Evolutionary conservation across 257 asterid genomes (phyloP).

Genomic region (Vinca minor): DNA sequence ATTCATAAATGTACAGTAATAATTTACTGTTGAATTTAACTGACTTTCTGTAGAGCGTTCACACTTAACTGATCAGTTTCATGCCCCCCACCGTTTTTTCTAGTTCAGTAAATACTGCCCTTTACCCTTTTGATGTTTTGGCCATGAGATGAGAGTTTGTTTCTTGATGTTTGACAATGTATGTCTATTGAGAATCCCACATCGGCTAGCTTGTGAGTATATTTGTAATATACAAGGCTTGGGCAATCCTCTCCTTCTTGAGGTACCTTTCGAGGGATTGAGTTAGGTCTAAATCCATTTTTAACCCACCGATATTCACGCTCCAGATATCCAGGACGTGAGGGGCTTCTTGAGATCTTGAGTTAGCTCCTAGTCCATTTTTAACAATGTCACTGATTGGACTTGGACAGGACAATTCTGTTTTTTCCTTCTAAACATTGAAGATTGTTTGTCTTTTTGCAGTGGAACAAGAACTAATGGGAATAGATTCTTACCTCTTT

Average conservation of each 20-base stretch:
- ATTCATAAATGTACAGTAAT: not conserved
- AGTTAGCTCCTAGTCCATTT: too few species aligned
- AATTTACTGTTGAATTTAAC: not conserved
- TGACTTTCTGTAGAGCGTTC: not conserved
- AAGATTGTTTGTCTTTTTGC: slow-evolving; percentile 11
- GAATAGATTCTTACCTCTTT: slow-evolving; percentile 10
- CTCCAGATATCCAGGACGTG: too few species aligned
- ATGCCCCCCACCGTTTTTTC: not conserved
- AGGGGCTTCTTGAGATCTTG: too few species aligned
- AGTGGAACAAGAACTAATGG: slow-evolving; percentile 20
- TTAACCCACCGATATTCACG: too few species aligned
- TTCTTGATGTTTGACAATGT: not conserved
- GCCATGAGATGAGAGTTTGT: not conserved
- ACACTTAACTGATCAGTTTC: not conserved
- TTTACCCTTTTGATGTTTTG: not conserved
- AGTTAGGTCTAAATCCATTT: too few species aligned
- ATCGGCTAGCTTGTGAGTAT: too few species aligned
- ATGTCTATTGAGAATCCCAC: not conserved
- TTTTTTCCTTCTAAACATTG: slow-evolving; percentile 8
- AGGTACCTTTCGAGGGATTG: too few species aligned
- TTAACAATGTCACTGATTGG: not conserved
- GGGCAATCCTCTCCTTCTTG: too few species aligned
- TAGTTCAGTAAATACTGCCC: not conserved
- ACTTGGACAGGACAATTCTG: not conserved
- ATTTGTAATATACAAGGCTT: too few species aligned